These are phyloP conservation scores for Agarophyton chilense DNA, from an alignment of 23 red algal species.

Conservation along the genomic window DNA sequence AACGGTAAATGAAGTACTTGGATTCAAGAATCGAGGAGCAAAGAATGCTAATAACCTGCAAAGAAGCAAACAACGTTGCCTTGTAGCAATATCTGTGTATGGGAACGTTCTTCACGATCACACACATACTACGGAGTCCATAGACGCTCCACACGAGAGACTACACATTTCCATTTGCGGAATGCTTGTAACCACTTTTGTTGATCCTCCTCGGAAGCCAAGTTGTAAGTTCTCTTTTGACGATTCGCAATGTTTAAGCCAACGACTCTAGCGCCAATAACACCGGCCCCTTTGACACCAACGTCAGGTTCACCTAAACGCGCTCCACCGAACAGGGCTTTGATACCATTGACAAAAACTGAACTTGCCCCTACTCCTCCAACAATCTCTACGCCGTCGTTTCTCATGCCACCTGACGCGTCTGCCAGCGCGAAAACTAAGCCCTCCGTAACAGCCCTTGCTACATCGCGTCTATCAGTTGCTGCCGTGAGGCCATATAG, in stretches of 20 bases:
- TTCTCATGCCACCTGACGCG: neutral
- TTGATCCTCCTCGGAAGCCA: neutral
- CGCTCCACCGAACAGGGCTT: slow-evolving; percentile 24
- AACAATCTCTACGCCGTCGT: slow-evolving; percentile 14
- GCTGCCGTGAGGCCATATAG: slow-evolving; percentile 18
- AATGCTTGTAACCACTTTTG: neutral
- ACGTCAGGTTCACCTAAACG: slow-evolving; percentile 4
- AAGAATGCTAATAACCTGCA: too few species aligned
- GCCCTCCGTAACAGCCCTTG: slow-evolving; percentile 49
- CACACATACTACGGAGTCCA: neutral
- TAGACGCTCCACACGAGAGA: neutral
- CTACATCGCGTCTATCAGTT: slow-evolving; percentile 11
- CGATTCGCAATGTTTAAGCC: neutral
- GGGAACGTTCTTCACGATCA: too few species aligned
- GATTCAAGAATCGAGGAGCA: too few species aligned
- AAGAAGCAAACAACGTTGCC: too few species aligned
- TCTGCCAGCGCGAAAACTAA: slow-evolving; percentile 50
- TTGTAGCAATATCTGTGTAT: too few species aligned
- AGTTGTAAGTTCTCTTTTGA: neutral
- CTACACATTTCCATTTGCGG: neutral
- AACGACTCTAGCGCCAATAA: slow-evolving; percentile 8
- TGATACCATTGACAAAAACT: slow-evolving; percentile 42
- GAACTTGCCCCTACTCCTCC: slow-evolving; percentile 39
- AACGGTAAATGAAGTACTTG: too few species aligned
- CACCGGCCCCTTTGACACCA: slow-evolving; percentile 41